Base-by-base conservation (phyloP, 2,329 filamentous ascomycete species). In the Xylariaceae sp. region DNA sequence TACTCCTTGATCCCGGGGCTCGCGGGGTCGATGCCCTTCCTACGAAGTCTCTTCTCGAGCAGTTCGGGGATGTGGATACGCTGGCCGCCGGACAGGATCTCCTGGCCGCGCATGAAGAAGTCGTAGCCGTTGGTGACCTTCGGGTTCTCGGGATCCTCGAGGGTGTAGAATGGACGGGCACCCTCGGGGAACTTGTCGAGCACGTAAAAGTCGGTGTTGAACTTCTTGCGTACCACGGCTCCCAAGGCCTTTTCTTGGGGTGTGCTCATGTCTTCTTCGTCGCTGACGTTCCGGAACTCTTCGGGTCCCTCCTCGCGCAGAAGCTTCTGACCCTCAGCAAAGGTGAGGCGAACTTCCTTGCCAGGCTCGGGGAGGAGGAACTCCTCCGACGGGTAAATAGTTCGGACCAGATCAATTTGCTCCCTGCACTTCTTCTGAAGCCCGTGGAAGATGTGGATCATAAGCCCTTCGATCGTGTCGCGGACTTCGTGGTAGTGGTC, bases 171-270 rank as follows among this genome's bases (percentile, higher is more conserved):
- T 4, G 93, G 93, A 26, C 95, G 86, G 19, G 95, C 90, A 40
- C 81, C 80, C 74, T 95, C 87, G 44, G 95, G 95, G 81, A 96
- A 99, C 77, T 98, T 95, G 80, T 98, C 93, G 60, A 99, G 84
- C 20, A 96, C 88, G 78, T 96, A 98, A 79, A 98, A 98, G 78
- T 99, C 95, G 57, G 92, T 95, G 71, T 89, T 85, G 82, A 89
- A 96, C 77, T 96, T 97, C 67, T 90, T 83, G 54, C 90, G 88
- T 64, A 98, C 86, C 46, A 98, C 81, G 21, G 86, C 87, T 55
- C 95, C 95, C 7, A 98, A 87, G n/a, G 89, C 90, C 77, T 93
- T 93, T 74, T 95, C 90, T 70, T 93, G 88, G 0, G 90, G 87
- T 0, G 90, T 95, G 70, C 77, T 84, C 79, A 93, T 87, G 68